These are phyloP conservation scores for Trichoderma pleuroti DNA, from an alignment of 2,329 filamentous ascomycete genomes.

Conservation along the genomic window DNA sequence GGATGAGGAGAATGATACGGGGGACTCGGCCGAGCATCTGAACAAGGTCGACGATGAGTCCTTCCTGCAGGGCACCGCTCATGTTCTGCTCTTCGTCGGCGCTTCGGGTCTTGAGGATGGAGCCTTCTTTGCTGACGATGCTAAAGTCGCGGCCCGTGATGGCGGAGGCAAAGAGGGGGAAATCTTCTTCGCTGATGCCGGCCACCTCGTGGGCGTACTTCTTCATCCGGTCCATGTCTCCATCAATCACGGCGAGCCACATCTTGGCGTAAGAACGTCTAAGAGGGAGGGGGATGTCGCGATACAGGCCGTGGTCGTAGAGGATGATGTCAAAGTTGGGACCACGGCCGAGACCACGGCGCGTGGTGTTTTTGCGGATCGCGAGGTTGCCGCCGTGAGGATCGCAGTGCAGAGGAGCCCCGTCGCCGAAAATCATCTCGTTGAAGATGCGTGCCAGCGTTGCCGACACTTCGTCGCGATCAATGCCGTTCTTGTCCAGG, in stretches of 20 bases:
- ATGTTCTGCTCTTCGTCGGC: conserved; percentile 82
- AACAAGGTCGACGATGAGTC: conserved; percentile 83
- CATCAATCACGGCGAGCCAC: conserved; percentile 93
- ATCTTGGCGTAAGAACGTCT: conserved; percentile 91
- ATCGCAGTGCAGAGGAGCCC: conserved; percentile 90
- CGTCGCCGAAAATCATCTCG: conserved; percentile 95
- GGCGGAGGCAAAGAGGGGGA: conserved; percentile 90
- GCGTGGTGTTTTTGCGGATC: conserved; percentile 69
- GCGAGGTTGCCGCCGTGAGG: conserved; percentile 96
- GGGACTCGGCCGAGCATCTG: conserved; percentile 85
- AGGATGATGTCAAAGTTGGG: conserved; percentile 92
- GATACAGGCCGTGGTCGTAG: conserved; percentile 95
- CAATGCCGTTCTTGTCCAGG: conserved; percentile 80
- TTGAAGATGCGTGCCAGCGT: conserved; percentile 92
- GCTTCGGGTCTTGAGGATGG: conserved; percentile 58
- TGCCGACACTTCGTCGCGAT: conserved; percentile 91
- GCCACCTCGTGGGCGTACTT: conserved; percentile 86
- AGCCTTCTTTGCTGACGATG: conserved; percentile 62
- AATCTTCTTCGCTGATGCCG: conserved; percentile 82
- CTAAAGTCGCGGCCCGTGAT: conserved; percentile 92
- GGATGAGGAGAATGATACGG: conserved; percentile 85
- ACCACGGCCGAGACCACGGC: conserved; percentile 46
- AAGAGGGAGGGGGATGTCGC: conserved; percentile 76
- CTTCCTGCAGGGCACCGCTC: conserved; percentile 77
- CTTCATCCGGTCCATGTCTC: conserved; percentile 81